A percentile compares a stretch with the other conserved stretches of the same genome.
Evolutionary conservation across 805 yeast genomes (phyloP).

Genomic region (Hanseniaspora lachancei): DNA sequence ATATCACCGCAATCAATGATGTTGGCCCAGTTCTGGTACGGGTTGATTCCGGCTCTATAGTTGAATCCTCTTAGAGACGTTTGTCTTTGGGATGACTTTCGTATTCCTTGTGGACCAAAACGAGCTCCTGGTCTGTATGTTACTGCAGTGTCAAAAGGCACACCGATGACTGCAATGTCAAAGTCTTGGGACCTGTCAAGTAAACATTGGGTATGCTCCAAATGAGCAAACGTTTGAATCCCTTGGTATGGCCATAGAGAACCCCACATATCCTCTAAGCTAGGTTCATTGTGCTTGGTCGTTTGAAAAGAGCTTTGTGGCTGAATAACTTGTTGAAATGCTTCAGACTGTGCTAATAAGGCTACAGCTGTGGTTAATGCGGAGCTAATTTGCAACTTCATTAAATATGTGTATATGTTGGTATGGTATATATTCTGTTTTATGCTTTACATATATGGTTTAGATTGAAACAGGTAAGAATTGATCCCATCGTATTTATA

Average conservation of each 20-base stretch:
- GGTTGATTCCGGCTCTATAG: constrained; percentile 48
- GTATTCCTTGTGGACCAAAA: constrained; percentile 64
- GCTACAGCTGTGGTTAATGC: background rate
- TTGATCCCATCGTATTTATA: too few relatives aligned
- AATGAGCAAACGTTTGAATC: constrained; percentile 60
- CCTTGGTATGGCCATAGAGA: constrained; percentile 62
- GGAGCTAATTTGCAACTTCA: background rate
- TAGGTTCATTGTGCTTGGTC: constrained; percentile 21
- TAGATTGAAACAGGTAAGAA: too few relatives aligned
- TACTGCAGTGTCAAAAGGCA: constrained; percentile 74
- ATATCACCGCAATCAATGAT: constrained; percentile 58
- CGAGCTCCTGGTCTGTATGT: constrained; percentile 72
- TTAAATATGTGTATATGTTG: background rate
- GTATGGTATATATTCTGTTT: background rate
- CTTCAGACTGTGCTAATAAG: background rate
- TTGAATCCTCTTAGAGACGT: constrained; percentile 57
- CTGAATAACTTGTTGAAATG: background rate
- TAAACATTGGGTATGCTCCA: constrained; percentile 49
- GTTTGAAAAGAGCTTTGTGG: constrained; percentile 28
- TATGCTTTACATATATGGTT: background rate
- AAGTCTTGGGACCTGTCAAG: constrained; percentile 34
- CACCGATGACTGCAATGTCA: constrained; percentile 65
- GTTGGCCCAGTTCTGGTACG: constrained; percentile 41
- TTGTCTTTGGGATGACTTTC: constrained; percentile 61
- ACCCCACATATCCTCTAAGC: constrained; percentile 57